Conservation (phyloP, 306 rosid genomes). For the Canavalia ensiformis region DNA sequence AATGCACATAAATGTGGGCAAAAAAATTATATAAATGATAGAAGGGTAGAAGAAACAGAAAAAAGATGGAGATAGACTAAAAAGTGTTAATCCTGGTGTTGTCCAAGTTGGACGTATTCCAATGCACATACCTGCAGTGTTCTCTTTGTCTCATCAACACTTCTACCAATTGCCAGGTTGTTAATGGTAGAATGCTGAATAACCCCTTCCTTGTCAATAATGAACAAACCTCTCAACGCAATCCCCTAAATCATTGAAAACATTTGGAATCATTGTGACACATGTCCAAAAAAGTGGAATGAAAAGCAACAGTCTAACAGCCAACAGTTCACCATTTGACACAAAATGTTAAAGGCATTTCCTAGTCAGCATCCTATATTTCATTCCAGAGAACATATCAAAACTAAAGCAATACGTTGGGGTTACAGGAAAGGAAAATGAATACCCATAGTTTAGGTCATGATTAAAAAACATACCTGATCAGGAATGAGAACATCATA, state of each 20-base stretch:
- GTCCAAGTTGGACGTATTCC: not conserved
- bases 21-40: slow-evolving; percentile 23
- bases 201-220: slow-evolving; percentile 96
- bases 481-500: slow-evolving; percentile 91
- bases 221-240: slow-evolving; percentile 97
- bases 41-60: not conserved
- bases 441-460: slow-evolving; percentile 18
- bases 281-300: slow-evolving; percentile 23
- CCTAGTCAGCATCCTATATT: slow-evolving; percentile 34
- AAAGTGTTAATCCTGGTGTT: slow-evolving; percentile 14
- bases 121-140: slow-evolving; percentile 79
- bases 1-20: slow-evolving; percentile 3
- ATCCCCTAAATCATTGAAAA: slow-evolving; percentile 69
- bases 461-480: slow-evolving; percentile 66
- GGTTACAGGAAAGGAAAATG: slow-evolving; percentile 4
- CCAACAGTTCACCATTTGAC: slow-evolving; percentile 29
- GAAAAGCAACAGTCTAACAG: slow-evolving; percentile 23
- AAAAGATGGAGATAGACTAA: not conserved
- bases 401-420: slow-evolving; percentile 22
- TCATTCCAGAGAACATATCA: slow-evolving; percentile 14
- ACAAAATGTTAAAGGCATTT: slow-evolving; percentile 2
- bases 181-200: slow-evolving; percentile 98
- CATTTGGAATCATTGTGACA: slow-evolving; percentile 23
- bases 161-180: slow-evolving; percentile 96
- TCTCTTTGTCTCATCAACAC: slow-evolving; percentile 98